Evolutionary conservation across 2,329 filamentous ascomycete species (phyloP).

Genomic region (Venturia asperata): DNA sequence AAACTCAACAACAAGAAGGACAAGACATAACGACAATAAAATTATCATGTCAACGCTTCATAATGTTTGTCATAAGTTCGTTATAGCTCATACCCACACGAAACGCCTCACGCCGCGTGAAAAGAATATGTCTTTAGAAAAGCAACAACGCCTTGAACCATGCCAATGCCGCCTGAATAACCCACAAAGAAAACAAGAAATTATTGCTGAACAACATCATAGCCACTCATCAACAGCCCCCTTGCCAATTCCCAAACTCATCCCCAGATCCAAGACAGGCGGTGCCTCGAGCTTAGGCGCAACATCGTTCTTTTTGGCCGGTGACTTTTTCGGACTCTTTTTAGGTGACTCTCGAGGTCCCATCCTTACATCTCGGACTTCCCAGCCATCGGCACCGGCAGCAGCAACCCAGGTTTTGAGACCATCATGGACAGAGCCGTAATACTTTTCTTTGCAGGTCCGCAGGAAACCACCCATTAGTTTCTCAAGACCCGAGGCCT

Average conservation of each 20-base stretch:
- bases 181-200: not conserved
- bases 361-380: conserved; percentile 70
- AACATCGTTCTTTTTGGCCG: conserved; percentile 30
- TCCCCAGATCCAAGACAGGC: conserved; percentile 11
- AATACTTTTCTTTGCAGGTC: conserved; percentile 96
- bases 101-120: not conserved
- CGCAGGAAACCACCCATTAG: conserved; percentile 77
- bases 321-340: conserved; percentile 33
- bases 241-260: conserved; percentile 17
- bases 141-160: not conserved
- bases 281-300: conserved; percentile 34
- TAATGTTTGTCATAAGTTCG: not conserved
- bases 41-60: not conserved
- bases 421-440: conserved; percentile 82
- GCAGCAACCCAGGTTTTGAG: conserved; percentile 86
- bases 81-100: not conserved
- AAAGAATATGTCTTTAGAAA: not conserved
- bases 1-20: not conserved
- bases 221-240: conserved; percentile 16
- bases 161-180: not conserved
- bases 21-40: not conserved
- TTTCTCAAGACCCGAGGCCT: conserved; percentile 83
- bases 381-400: conserved; percentile 81
- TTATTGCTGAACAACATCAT: not conserved
- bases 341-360: conserved; percentile 47